Evolutionary conservation across 2,329 filamentous ascomycete species (phyloP).

Genomic region (Sporothrix luriei): DNA sequence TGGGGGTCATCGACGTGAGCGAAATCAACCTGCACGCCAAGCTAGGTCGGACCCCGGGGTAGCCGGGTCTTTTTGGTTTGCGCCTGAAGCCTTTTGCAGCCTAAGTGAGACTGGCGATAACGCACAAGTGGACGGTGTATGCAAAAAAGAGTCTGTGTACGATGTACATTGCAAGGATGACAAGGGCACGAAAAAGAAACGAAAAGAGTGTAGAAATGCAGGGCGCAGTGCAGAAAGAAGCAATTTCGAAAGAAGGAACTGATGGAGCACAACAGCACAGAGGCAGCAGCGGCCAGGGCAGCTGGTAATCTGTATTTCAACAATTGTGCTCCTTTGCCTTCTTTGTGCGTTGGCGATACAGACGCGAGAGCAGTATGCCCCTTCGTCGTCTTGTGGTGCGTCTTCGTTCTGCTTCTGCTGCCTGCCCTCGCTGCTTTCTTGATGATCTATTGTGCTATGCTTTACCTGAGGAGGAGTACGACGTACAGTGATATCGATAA

Average conservation of each 20-base stretch:
- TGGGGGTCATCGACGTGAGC: background rate
- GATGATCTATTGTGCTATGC: background rate
- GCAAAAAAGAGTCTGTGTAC: background rate
- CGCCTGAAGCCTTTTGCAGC: slow-evolving; percentile 17
- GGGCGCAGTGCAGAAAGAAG: slow-evolving; percentile 5
- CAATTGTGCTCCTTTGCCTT: background rate
- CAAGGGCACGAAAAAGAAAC: slow-evolving; percentile 8
- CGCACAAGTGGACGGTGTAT: background rate
- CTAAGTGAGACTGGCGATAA: background rate
- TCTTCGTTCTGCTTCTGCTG: background rate
- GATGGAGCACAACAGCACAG: slow-evolving; percentile 4
- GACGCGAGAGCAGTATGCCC: background rate
- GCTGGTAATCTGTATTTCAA: background rate
- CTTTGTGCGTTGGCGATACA: background rate
- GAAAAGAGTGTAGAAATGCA: slow-evolving; percentile 12
- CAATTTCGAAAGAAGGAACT: slow-evolving; percentile 11
- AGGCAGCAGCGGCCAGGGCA: background rate
- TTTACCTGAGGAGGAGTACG: background rate
- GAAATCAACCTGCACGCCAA: slow-evolving; percentile 18
- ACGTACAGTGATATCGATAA: background rate
- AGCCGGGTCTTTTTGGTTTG: slow-evolving; percentile 6
- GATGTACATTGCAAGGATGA: slow-evolving; percentile 15
- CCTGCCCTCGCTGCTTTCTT: background rate
- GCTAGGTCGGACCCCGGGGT: background rate
- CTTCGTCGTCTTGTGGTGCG: background rate